Evolutionary conservation across 2,329 filamentous ascomycete genomes (phyloP), one percentile per base, ranked within the genome.

Genomic region (Mycosphaerella arachidis): DNA sequence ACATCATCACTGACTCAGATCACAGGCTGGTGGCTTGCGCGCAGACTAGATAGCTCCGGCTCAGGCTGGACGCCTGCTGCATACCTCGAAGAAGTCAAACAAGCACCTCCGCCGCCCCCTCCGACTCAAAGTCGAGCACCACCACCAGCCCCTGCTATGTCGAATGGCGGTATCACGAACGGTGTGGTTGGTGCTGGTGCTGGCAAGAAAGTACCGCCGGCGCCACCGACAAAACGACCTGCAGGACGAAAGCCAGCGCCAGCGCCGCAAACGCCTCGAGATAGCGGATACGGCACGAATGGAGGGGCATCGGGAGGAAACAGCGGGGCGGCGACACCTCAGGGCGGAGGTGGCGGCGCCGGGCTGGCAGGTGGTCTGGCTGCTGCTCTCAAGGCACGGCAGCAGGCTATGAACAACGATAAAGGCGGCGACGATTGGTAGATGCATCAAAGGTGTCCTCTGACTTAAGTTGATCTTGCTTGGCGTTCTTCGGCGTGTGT

Each of bases 51-150:
- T 69, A 81, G 81, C 51, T 81, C 82, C 66, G 84, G 85, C n/a
- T 91, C 94, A 75, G 94, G 92, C 55, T 99, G 94, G 94, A 86
- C 94, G 3, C 94, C 94, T 0, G 90, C 92, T 20, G 91, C 93
- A 20, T 99, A 99, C 71, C 88, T 99, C 8, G 89, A 97, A 76
- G 92, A 97, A 76, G 84, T 89, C 72, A 83, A 82, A 24, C 68
- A 73, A 52, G 74, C 75, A 27, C 78, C 84, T 12, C 79, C 81
- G 7, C 82, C 86, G 9, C 84, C 85, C 27, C 82, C 86, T 4
- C 74, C 76, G 27, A 72, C 78, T 7, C 71, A 77, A 24, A 67
- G 71, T 33, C 74, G 79, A 12, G 87, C 90, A 13, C 87, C 87
- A 9, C 85, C 89, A 1, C 85, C 88, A 1, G 82, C 86, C 3